Evolutionary conservation across 148 eudicot genomes (phyloP), one percentile per base, ranked within the genome.

Genomic region (Selenicereus undatus): DNA sequence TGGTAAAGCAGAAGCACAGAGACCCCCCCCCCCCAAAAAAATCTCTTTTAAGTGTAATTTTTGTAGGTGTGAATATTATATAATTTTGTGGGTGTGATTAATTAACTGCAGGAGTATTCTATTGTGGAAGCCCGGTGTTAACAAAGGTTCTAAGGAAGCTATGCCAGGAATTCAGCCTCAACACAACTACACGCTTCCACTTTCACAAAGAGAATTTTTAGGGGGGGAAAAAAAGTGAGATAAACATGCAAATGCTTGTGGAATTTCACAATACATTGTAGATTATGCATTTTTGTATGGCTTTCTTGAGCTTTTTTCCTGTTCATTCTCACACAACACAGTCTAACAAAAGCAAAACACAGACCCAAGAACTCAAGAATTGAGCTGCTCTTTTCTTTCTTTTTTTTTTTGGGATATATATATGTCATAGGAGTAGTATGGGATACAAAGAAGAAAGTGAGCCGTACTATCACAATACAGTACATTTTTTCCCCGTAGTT

Each of bases 171-270:
- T 89, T 90, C 84, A 94, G 90, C 86, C 81, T 92, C 43, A 87
- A 82, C 73, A 82, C 94, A 10, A 81, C 92, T 5, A 94, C 98
- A 2, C 90, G 98, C 2, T 97, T 97, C 81, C 88, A 89, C 12
- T 97, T 97, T 79, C 99, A 97, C 86, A 92, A 97, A 86, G 99
- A 97, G 81, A 93, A 95, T 83, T 95, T 95, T 85, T 95, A 87
- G 85, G 80, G 73, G 32, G 1, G 73, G 32, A 1, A 2, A 66
- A 10, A 21, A 22, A 24, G 6, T 11, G 11, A n/a, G 12, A 64
- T 22, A 54, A 77, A 78, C 69, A 32, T 54, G 20, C 51, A 17
- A 69, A 13, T 27, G 32, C 16, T 80, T 18, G 58, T 72, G 69
- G 39, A 73, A 35, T 51, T 22, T 60, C 2, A 60, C 29, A 42